Conservation (phyloP, 176 grass and related monocot genomes). For the Miscanthus lutarioriparius region DNA sequence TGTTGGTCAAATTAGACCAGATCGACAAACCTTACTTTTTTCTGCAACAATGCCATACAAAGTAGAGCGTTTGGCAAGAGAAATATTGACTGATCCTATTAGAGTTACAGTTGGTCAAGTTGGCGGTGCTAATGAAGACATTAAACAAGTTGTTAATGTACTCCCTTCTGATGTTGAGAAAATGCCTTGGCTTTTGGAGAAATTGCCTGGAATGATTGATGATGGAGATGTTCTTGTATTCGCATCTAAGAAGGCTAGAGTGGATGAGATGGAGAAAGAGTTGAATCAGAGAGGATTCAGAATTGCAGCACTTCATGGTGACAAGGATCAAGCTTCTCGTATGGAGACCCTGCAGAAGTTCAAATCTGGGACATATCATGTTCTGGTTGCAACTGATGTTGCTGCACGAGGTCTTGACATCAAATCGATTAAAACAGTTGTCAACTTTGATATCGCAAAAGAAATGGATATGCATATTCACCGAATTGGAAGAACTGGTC, state of each 20-base stretch:
- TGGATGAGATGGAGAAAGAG: conserved; percentile 89
- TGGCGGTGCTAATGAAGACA: conserved; percentile 96
- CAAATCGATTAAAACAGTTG: conserved; percentile 98
- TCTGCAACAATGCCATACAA: conserved; percentile 99
- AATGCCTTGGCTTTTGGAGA: conserved; percentile 88
- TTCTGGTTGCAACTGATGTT: conserved; percentile 97
- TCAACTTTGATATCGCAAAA: conserved; percentile 94
- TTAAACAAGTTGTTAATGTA: conserved; percentile 95
- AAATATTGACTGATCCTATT: conserved; percentile 88
- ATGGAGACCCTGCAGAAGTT: conserved; percentile 91
- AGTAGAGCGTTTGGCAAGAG: conserved; percentile 92
- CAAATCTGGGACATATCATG: conserved; percentile 91
- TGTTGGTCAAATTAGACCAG: conserved; percentile 95
- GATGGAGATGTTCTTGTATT: conserved; percentile 97
- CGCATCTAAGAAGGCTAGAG: conserved; percentile 82
- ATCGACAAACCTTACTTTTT: conserved; percentile 98
- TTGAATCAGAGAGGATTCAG: conserved; percentile 81
- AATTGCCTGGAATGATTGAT: conserved; percentile 87
- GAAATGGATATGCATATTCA: conserved; percentile 99
- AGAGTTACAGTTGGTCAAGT: conserved; percentile 96
- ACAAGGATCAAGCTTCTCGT: conserved; percentile 98
- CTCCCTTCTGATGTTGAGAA: conserved; percentile 94
- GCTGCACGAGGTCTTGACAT: conserved; percentile 97
- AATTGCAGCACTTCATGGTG: conserved; percentile 92
- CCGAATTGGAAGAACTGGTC: conserved; percentile 90